Base-by-base conservation (phyloP, 805 yeast genomes). In the Candida piceae region DNA sequence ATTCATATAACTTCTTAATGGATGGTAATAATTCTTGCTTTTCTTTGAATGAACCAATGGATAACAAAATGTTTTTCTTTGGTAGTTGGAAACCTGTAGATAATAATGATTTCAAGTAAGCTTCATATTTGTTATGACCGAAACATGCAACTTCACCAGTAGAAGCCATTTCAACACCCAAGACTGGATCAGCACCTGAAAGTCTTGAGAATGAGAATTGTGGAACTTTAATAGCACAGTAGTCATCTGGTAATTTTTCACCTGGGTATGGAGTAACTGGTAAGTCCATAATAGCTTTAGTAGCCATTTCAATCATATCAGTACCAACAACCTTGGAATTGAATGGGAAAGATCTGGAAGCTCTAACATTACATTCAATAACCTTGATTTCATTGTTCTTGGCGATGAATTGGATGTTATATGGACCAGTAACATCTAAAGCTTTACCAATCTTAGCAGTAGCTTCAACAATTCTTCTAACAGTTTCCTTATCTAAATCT, bases 151-250 rank as follows among this genome's bases (percentile, higher is more conserved):
- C 97, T 65, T 88, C 97, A 74, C 97, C 97, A 44, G 97, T 90
- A 21, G 97, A 90, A 15, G 97, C 96, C 97, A 90, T 90, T 68
- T 90, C 97, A 48, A 90, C 97, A 69, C 97, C 97, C 49, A 90
- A 72, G 44, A 90, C 88, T 36, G 97, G 97, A 62, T 90, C 97
- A 38, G 97, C 97, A 52, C 97, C 97, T 32, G 96, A 85, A 50
- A 90, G 74, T 64, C 97, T 80, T 21, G 97, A 84, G 80, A 93
- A 90, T 6, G 97, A 89, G 67, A 90, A 90, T 66, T 90, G 97
- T 10, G 97, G 97, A 41, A 89, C 97, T 71, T 90, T 90, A 44
- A 88, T 79, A 43, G 96, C 96, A 62, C 93, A 94, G 67, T 88
- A 90, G 61, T 90, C 90, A 53, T 81, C 87, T 41, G 97, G 96